Evolutionary conservation across 179 eudicot species (phyloP).

Genomic region (Drosera spatulata): DNA sequence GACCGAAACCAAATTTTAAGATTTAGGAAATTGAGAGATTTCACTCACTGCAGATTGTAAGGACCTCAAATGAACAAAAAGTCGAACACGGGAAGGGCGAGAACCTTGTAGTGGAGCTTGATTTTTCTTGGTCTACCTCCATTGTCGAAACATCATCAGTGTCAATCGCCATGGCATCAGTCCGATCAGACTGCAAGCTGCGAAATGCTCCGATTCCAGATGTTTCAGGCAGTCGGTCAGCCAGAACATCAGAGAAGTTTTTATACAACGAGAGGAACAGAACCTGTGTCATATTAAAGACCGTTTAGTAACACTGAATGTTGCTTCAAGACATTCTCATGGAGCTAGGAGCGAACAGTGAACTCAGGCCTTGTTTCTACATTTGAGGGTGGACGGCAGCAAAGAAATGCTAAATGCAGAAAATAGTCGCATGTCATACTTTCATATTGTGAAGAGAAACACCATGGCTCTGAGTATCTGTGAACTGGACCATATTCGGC

Average conservation of each 20-base stretch:
- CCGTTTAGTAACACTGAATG: too few relatives aligned
- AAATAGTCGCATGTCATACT: too few relatives aligned
- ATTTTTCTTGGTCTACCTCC: conserved; percentile 76
- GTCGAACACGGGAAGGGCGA: not conserved
- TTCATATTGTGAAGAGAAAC: too few relatives aligned
- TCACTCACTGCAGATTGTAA: not conserved
- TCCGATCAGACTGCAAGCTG: conserved; percentile 25
- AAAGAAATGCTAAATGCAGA: too few relatives aligned
- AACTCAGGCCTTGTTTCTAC: too few relatives aligned
- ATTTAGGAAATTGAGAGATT: not conserved
- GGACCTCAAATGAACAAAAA: not conserved
- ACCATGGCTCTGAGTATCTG: too few relatives aligned
- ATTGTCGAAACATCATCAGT: conserved; percentile 53
- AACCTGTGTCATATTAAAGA: conserved; percentile 33
- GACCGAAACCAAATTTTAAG: conserved; percentile 4
- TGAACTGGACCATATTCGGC: too few relatives aligned
- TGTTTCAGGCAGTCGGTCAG: conserved; percentile 60
- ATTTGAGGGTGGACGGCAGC: too few relatives aligned
- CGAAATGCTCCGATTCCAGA: conserved; percentile 33
- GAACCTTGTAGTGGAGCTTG: conserved; percentile 39
- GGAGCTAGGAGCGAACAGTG: too few relatives aligned
- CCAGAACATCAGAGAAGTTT: conserved; percentile 62
- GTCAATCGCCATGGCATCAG: conserved; percentile 79
- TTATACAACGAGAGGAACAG: conserved; percentile 76
- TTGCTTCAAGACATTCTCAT: not conserved